Conservation (phyloP, 352 stramenopile species). For the Phytophthora pinifolia region DNA sequence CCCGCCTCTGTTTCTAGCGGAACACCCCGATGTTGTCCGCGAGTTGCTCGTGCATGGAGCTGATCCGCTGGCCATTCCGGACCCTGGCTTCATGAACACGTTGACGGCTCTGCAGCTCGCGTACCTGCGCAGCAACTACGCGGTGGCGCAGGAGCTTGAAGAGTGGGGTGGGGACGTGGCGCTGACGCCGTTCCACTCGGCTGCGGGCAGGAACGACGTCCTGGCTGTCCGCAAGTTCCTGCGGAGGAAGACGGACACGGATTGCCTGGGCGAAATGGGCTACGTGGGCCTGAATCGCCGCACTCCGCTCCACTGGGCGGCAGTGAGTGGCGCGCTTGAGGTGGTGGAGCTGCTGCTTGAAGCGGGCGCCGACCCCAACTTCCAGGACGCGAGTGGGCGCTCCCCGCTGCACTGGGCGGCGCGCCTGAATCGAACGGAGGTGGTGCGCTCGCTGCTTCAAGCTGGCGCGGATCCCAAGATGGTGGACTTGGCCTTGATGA, state of each 20-base stretch:
- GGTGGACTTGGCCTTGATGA: conserved; percentile 63
- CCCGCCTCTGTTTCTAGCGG: conserved; percentile 73
- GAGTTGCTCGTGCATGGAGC: conserved; percentile 67
- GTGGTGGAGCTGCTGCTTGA: conserved; percentile 68
- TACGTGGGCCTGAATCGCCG: conserved; percentile 78
- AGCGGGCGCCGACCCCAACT: conserved; percentile 68
- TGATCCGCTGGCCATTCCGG: conserved; percentile 62
- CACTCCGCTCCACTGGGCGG: conserved; percentile 80
- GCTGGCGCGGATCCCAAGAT: conserved; percentile 45
- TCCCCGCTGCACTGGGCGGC: conserved; percentile 81
- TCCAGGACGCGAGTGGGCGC: conserved; percentile 69
- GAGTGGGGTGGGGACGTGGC: conserved; percentile 81
- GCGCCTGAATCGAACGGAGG: conserved; percentile 53
- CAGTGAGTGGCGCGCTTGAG: conserved; percentile 60
- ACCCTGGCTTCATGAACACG: conserved; percentile 84
- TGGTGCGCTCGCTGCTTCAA: conserved; percentile 50
- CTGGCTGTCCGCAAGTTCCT: conserved; percentile 61
- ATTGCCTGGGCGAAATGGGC: conserved; percentile 81
- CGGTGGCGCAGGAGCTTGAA: conserved; percentile 73
- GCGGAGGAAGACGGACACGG: conserved; percentile 49
- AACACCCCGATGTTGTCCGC: conserved; percentile 62
- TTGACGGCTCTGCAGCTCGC: conserved; percentile 75
- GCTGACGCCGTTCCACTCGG: conserved; percentile 75
- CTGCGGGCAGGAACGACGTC: conserved; percentile 62
- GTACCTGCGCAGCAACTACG: conserved; percentile 78